Evolutionary conservation across 805 yeast genomes (phyloP), one percentile per base, ranked within the genome.

Genomic region (Osmozyma mogii): DNA sequence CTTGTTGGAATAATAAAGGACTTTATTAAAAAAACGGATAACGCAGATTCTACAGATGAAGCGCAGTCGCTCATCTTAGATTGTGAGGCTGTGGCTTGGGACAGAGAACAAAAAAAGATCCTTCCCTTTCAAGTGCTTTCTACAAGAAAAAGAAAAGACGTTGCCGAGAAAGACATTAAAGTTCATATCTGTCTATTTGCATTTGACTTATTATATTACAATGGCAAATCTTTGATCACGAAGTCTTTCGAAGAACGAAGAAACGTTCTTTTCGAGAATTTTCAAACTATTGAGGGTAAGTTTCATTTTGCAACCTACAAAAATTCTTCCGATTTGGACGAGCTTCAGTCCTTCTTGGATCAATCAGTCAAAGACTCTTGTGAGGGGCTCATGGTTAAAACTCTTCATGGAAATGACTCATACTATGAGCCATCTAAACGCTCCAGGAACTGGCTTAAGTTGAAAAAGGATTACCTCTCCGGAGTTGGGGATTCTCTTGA

Each of bases 31-130:
- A 50, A 40, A 4, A 54, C 54, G 18, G 41, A 38, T 13, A 30
- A 27, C n/a, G 35, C 25, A 6, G 24, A 17, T 13, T 16, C 28
- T 16, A 43, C 39, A 10, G 40, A 33, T 8, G 34, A 45, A 1
- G 40, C 36, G 3, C 57, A 59, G 23, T 70, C 83, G 6, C 65
- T 89, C 53, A 85, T 92, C 35, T 54, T 92, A 34, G 98, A 92
- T 52, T 83, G 96, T 58, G 98, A 92, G 57, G 96, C 96, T 6
- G 98, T 92, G 6, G 98, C 98, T 0, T 92, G 95, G 94, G 96
- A 89, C 54, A 64, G 78, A 32, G 79, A 70, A 30, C 65, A 69
- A 14, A 54, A 73, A n/a, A 83, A 80, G 52, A 89, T 92, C 34
- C 59, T 92, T 33, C 98, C 98, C 1, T 92, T 92, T 57, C 98